A percentile compares a stretch with the other conserved stretches of the same genome.
These are phyloP conservation scores for Dactylis glomerata DNA, from an alignment of 176 grass and related monocot genomes.

Conservation along the genomic window DNA sequence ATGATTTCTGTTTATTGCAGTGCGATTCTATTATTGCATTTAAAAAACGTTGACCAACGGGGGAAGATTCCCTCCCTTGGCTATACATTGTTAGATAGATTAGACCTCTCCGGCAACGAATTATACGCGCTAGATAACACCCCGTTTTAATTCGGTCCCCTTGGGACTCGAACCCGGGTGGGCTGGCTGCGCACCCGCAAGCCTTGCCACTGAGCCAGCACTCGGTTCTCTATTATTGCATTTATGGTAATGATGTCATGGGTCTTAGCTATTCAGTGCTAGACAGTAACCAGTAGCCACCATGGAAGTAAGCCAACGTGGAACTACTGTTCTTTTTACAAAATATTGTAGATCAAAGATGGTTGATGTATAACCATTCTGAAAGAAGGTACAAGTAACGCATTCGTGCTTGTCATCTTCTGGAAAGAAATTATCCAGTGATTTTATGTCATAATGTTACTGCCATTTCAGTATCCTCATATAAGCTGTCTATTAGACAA, in stretches of 20 bases:
- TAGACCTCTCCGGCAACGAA: no score
- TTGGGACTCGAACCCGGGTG: no score
- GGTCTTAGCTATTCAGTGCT: not conserved
- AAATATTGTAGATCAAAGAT: not conserved
- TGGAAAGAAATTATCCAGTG: not conserved
- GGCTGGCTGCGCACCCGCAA: no score
- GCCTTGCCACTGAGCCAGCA: no score
- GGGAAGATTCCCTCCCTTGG: no score
- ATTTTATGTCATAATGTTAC: not conserved
- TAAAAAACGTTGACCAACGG: no score
- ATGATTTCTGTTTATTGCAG: not conserved
- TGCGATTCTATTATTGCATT: not conserved
- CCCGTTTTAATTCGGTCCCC: no score
- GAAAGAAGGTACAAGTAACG: not conserved
- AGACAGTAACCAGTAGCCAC: not conserved
- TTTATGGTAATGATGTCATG: not conserved
- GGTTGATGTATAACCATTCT: not conserved
- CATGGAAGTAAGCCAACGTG: not conserved
- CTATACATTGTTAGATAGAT: no score
- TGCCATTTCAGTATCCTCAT: not conserved
- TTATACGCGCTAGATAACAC: no score
- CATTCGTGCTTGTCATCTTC: not conserved
- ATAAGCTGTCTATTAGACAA: not conserved
- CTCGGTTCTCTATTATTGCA: slow-evolving; percentile 9
- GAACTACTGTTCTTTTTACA: not conserved